phyloP scores from a whole-genome alignment of 139 green algal species.

The Chlamydomonas sp. region DNA sequence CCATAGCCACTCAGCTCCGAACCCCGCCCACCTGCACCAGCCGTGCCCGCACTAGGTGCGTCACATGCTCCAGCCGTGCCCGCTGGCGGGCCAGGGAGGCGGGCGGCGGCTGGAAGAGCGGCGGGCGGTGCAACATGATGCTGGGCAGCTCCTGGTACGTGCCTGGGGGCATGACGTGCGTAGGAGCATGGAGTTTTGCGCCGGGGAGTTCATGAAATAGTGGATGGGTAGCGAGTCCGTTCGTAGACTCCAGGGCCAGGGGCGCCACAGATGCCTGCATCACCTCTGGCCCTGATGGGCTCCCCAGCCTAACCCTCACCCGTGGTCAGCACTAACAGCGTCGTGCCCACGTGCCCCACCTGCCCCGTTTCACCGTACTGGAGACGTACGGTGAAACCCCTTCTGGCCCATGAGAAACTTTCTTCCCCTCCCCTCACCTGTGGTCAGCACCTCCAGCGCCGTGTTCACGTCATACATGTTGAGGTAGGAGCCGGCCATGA shows the following conservation, averaged over 20 bases:
- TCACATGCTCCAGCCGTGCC: slow-evolving; percentile 42
- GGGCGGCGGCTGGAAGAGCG: slow-evolving; percentile 24
- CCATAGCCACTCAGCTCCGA: no score
- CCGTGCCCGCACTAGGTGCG: slow-evolving; percentile 43
- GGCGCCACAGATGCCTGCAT: no score
- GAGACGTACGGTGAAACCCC: no score
- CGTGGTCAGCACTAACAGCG: no score
- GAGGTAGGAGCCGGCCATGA: slow-evolving; percentile 40
- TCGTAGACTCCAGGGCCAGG: not conserved
- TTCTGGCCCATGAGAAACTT: no score
- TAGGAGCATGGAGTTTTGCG: not conserved
- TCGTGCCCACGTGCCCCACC: no score
- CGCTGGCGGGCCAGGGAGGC: slow-evolving; percentile 13
- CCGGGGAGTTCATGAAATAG: not conserved
- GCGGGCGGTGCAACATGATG: slow-evolving; percentile 44
- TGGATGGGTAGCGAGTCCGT: not conserved
- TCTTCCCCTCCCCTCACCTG: slow-evolving; percentile 28
- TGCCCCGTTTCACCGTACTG: no score
- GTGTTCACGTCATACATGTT: slow-evolving; percentile 57
- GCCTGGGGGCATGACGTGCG: slow-evolving; percentile 11
- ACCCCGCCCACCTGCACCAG: slow-evolving; percentile 13
- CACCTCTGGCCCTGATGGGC: no score
- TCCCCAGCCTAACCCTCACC: no score
- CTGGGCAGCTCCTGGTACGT: slow-evolving; percentile 54
- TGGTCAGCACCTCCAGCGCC: slow-evolving; percentile 52